Conservation (phyloP, 1,284 basidiomycete species). For the Leccinum pachyderme region DNA sequence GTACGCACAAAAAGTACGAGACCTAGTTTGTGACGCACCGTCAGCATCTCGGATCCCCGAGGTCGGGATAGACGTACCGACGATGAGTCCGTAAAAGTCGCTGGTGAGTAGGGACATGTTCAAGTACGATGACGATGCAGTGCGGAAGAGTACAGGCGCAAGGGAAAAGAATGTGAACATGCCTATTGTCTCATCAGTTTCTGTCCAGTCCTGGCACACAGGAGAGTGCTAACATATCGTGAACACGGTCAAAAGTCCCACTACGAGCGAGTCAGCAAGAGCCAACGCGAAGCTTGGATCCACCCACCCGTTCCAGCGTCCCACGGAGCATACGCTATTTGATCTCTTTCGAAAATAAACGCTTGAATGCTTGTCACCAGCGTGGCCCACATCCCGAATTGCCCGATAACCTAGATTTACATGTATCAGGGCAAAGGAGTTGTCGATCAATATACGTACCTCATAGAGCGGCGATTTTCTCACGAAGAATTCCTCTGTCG, state of each 20-base stretch:
- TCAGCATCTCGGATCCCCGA: neutral
- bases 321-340: conserved; percentile 65
- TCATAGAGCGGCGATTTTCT: conserved; percentile 78
- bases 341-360: conserved; percentile 67
- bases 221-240: conserved; percentile 45
- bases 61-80: conserved; percentile 48
- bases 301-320: conserved; percentile 58
- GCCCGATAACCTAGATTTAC: conserved; percentile 62
- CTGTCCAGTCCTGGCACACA: neutral
- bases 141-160: conserved; percentile 79
- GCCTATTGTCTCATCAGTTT: conserved; percentile 35
- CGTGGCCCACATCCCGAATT: conserved; percentile 79
- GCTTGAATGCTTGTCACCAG: conserved; percentile 76
- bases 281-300: neutral
- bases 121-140: conserved; percentile 80
- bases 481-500: conserved; percentile 84
- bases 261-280: conserved; percentile 34
- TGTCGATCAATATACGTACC: conserved; percentile 27
- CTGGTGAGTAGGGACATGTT: conserved; percentile 82
- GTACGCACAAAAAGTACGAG: conserved; percentile 62
- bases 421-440: neutral
- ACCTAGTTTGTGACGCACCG: conserved; percentile 36
- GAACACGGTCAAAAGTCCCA: conserved; percentile 69
- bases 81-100: conserved; percentile 82
- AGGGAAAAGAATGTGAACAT: conserved; percentile 81